Percentiles rank a stretch among this genome's conserved stretches.
These are phyloP conservation scores for Bauhinia variegata DNA, from an alignment of 306 rosid species.

Conservation along the genomic window DNA sequence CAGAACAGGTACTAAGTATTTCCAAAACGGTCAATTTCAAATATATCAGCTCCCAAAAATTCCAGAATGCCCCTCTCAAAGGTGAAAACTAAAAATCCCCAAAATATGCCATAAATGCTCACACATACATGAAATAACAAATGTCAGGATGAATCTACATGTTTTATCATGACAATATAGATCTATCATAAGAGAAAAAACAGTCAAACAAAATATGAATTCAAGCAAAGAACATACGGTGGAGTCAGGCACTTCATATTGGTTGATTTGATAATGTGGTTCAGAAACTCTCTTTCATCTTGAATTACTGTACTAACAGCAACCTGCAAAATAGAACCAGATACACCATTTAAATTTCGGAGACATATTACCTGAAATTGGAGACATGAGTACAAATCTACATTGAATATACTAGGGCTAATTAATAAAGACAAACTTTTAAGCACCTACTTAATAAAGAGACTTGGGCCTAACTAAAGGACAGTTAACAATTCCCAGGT, in stretches of 20 bases:
- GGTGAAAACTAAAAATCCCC: not conserved
- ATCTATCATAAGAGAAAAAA: constrained; percentile 21
- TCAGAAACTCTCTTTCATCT: constrained; percentile 81
- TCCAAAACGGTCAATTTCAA: not conserved
- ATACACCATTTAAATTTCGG: constrained; percentile 27
- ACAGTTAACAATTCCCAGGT: too few species aligned
- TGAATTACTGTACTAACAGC: constrained; percentile 80
- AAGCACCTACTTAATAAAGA: constrained; percentile 9
- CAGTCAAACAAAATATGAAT: constrained; percentile 20
- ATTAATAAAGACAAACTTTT: too few species aligned
- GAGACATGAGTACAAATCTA: not conserved
- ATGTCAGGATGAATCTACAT: constrained; percentile 10
- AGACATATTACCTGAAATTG: constrained; percentile 17
- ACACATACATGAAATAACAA: not conserved
- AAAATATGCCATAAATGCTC: not conserved
- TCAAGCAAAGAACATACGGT: constrained; percentile 55
- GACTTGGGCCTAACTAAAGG: not conserved
- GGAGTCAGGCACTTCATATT: constrained; percentile 95
- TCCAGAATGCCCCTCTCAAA: not conserved
- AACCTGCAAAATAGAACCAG: constrained; percentile 55
- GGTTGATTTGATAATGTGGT: constrained; percentile 79
- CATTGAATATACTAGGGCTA: too few species aligned
- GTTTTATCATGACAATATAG: not conserved
- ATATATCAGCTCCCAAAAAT: not conserved
- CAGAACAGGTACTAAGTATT: not conserved